A percentile compares a stretch with the other conserved stretches of the same genome.
Conservation (phyloP, 306 rosid genomes). For the Cucumis melo region DNA sequence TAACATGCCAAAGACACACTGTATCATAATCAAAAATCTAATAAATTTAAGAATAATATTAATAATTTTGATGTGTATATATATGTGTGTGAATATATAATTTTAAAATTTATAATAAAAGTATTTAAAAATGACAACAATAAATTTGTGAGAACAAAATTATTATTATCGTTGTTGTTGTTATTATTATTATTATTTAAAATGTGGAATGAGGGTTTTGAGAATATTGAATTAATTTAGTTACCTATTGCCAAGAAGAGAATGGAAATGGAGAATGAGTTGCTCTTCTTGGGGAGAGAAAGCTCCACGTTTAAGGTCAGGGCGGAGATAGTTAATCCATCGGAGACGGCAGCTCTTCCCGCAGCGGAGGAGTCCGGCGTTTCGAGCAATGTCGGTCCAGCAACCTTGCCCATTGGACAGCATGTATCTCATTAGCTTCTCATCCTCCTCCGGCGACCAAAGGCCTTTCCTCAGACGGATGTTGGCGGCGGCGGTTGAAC, state of each 20-base stretch:
- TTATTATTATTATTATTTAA: too few relatives aligned
- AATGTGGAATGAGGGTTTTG: not conserved
- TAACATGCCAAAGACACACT: not conserved
- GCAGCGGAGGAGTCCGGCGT: constrained; percentile 75
- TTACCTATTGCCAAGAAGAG: constrained; percentile 79
- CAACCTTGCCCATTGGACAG: constrained; percentile 75
- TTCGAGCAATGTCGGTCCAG: constrained; percentile 86
- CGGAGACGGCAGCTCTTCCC: constrained; percentile 98
- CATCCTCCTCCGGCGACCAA: constrained; percentile 96
- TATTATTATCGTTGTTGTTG: too few relatives aligned
- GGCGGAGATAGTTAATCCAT: constrained; percentile 90
- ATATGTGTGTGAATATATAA: too few relatives aligned
- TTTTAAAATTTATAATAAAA: too few relatives aligned
- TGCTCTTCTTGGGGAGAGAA: constrained; percentile 72
- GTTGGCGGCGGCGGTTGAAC: not conserved
- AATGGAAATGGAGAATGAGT: constrained; percentile 67
- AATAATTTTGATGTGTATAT: too few relatives aligned
- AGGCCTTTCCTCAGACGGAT: constrained; percentile 55
- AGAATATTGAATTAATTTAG: too few relatives aligned
- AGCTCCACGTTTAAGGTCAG: constrained; percentile 90
- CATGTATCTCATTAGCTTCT: constrained; percentile 79
- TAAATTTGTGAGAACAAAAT: too few relatives aligned
- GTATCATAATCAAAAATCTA: too few relatives aligned
- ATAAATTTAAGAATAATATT: too few relatives aligned
- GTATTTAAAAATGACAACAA: too few relatives aligned